Conservation (phyloP, 257 asterid species). For the Cinchona pubescens region DNA sequence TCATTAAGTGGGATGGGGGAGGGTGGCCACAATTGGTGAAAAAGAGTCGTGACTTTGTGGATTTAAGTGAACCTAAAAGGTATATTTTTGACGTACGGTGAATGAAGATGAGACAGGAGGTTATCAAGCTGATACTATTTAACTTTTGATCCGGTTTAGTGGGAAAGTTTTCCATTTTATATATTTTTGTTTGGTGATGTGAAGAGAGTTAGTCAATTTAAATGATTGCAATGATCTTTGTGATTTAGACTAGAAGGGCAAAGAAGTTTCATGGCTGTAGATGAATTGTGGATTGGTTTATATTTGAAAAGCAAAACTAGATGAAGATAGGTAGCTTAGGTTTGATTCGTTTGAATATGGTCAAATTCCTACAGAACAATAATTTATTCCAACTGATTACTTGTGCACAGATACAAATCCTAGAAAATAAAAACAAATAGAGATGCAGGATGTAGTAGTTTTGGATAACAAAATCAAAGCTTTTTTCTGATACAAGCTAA, state of each 20-base stretch:
- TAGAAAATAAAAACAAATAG: too few species aligned
- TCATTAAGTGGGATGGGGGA: neutral
- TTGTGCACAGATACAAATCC: neutral
- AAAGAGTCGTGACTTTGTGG: too few species aligned
- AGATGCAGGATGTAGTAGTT: too few species aligned
- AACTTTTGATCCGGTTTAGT: too few species aligned
- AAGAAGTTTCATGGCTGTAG: neutral
- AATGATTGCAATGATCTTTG: neutral
- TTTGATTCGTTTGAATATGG: too few species aligned
- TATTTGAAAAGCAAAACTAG: neutral
- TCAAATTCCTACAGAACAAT: neutral
- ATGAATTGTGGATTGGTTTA: neutral
- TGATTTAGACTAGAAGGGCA: neutral
- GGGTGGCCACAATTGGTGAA: neutral
- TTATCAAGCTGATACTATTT: too few species aligned
- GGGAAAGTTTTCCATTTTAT: too few species aligned
- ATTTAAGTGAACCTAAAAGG: neutral
- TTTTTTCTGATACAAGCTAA: neutral
- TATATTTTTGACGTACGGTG: neutral
- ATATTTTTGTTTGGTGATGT: neutral
- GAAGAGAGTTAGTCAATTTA: neutral
- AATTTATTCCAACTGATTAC: neutral
- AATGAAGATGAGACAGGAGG: neutral
- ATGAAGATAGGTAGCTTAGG: neutral
- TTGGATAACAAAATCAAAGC: too few species aligned